phyloP scores from a whole-genome alignment of 805 yeast genomes.

The Candida maris region DNA sequence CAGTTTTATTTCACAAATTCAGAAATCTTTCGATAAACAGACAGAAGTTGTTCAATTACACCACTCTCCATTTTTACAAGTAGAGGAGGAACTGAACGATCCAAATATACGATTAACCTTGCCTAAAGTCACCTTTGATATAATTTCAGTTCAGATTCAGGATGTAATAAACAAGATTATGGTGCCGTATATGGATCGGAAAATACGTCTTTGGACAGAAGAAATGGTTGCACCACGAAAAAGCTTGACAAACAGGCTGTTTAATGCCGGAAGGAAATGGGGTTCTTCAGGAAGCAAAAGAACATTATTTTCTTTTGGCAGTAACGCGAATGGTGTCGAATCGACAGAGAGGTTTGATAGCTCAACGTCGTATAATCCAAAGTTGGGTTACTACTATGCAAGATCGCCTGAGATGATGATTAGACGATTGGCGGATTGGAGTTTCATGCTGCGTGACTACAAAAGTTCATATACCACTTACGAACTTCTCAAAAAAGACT shows the following conservation, averaged over 20 bases:
- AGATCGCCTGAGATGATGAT: slow-evolving; percentile 67
- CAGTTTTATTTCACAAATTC: slow-evolving; percentile 19
- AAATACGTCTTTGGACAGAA: slow-evolving; percentile 82
- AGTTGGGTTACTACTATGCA: slow-evolving; percentile 56
- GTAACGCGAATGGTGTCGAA: slow-evolving; percentile 8
- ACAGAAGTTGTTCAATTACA: slow-evolving; percentile 10
- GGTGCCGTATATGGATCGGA: slow-evolving; percentile 82
- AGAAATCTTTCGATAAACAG: slow-evolving; percentile 2
- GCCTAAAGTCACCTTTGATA: slow-evolving; percentile 18
- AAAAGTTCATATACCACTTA: slow-evolving; percentile 79
- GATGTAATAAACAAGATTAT: slow-evolving; percentile 49
- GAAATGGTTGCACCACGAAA: slow-evolving; percentile 71
- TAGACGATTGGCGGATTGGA: slow-evolving; percentile 87
- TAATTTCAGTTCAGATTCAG: slow-evolving; percentile 37
- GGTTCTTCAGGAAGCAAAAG: slow-evolving; percentile 32
- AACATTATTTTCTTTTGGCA: slow-evolving; percentile 33
- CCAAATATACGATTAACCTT: slow-evolving; percentile 6
- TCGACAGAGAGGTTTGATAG: slow-evolving; percentile 5
- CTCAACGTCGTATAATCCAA: slow-evolving; percentile 38
- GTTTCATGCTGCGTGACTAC: slow-evolving; percentile 86
- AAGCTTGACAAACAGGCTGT: slow-evolving; percentile 70
- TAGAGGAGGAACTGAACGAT: slow-evolving; percentile 44
- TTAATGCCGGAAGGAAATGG: slow-evolving; percentile 58
- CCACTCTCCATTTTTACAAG: slow-evolving; percentile 34
- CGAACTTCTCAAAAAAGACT: slow-evolving; percentile 77